Evolutionary conservation across 345 rosid species (phyloP).

Genomic region (Litchi chinensis): DNA sequence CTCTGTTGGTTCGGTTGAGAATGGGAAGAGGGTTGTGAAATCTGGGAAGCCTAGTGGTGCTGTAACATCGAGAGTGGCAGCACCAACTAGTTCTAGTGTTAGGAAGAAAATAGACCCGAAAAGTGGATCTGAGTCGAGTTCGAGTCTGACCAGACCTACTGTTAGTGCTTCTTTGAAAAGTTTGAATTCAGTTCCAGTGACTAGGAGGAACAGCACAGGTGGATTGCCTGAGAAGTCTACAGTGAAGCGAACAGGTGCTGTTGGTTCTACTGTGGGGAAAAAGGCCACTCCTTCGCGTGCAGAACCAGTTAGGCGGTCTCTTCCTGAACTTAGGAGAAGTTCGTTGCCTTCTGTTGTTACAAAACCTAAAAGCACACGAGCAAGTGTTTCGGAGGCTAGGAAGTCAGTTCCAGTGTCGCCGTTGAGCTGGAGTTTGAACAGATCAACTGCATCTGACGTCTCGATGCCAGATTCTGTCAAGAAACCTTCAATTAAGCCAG

Average conservation of each 20-base stretch:
- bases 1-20: constrained; percentile 41
- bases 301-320: constrained; percentile 68
- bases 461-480: constrained; percentile 47
- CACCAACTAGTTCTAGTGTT: constrained; percentile 42
- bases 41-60: constrained; percentile 43
- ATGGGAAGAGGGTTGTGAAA: constrained; percentile 36
- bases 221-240: constrained; percentile 66
- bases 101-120: constrained; percentile 57
- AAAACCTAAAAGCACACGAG: constrained; percentile 43
- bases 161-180: constrained; percentile 44
- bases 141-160: constrained; percentile 48
- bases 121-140: constrained; percentile 35
- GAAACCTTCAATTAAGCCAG: constrained; percentile 53
- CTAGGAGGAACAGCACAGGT: constrained; percentile 88
- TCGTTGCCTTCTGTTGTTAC: constrained; percentile 68
- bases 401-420: constrained; percentile 55
- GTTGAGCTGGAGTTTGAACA: constrained; percentile 46
- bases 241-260: constrained; percentile 28
- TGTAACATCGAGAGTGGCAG: constrained; percentile 42
- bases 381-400: constrained; percentile 53
- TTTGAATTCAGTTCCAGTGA: constrained; percentile 50
- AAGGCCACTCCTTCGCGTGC: constrained; percentile 42
- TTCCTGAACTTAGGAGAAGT: constrained; percentile 81
- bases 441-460: constrained; percentile 51
- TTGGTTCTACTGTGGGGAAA: constrained; percentile 42